These are phyloP conservation scores for Claviceps humidiphila DNA, from an alignment of 2,329 filamentous ascomycete genomes.

Conservation along the genomic window DNA sequence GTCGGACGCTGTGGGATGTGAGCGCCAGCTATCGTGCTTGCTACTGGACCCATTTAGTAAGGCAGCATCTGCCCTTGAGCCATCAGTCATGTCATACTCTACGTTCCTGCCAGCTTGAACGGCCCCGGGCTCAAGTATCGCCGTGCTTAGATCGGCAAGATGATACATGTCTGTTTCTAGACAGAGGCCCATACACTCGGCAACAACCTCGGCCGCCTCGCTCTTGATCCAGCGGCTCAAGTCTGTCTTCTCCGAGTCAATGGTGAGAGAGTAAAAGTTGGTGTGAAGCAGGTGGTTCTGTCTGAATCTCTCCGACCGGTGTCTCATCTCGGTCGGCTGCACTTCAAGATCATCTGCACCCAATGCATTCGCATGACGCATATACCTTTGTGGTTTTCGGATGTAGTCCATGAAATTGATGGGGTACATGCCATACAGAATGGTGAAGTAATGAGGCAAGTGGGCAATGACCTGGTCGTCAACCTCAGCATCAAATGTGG, in stretches of 20 bases:
- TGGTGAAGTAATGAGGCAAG: constrained; percentile 63
- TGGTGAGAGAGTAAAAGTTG: constrained; percentile 70
- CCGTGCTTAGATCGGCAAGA: constrained; percentile 11
- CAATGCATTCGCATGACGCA: constrained; percentile 58
- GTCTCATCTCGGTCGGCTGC: constrained; percentile 63
- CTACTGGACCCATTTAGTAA: constrained; percentile 27
- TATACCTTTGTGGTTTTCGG: constrained; percentile 64
- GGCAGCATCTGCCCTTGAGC: constrained; percentile 22
- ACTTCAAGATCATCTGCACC: constrained; percentile 64
- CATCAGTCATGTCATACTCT: constrained; percentile 18
- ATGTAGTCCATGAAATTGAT: constrained; percentile 82
- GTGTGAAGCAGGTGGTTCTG: constrained; percentile 63
- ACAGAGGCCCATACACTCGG: constrained; percentile 64
- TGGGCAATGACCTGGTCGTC: constrained; percentile 52
- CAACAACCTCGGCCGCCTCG: constrained; percentile 66
- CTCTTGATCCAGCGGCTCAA: constrained; percentile 66
- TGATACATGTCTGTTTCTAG: constrained; percentile 15
- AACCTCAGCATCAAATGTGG: constrained; percentile 45
- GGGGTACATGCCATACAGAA: constrained; percentile 71
- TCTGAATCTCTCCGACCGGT: constrained; percentile 62
- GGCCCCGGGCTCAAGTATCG: constrained; percentile 8
- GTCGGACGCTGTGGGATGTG: constrained; percentile 36
- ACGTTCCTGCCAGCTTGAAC: constrained; percentile 10
- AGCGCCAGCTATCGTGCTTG: constrained; percentile 35
- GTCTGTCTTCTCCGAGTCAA: constrained; percentile 68